Base-by-base conservation (phyloP, 2,329 filamentous ascomycete species). In the Stemphylium beticola region DNA sequence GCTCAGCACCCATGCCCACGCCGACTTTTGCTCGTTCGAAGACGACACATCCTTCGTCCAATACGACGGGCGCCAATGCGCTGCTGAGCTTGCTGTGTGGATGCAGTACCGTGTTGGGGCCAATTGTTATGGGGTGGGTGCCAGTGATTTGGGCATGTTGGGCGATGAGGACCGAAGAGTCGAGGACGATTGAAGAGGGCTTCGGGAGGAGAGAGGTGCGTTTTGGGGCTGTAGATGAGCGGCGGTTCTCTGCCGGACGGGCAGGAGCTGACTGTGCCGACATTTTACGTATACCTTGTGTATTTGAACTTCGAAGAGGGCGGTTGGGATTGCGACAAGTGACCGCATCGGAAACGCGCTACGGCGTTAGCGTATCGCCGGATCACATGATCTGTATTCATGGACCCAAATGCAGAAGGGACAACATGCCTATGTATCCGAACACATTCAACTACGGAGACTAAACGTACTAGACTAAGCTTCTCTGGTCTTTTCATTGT, bases 71-170 rank as follows among this genome's bases (percentile, higher is more conserved):
- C n/a, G 76, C 77, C 15, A 73, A 49, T 1, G 73, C 69, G 34
- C 78, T 78, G 33, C 71, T 73, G 26, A 82, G 70, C 45, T 69
- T 87, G 14, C 88, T 85, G 43, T 93, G 90, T 1, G 95, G 93
- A 68, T 98, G 93, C n/a, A 99, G 78, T 6, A 97, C 85, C 3
- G 86, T 88, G 68, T 92, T 87, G 20, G 90, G 83, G 52, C 88
- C 88, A 59, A 98, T 86, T 39, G 86, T 88, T 60, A 99, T 91
- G 1, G 86, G 87, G 72, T 96, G 84, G 2, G 84, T 87, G 60
- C 95, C 95, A n/a, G 76, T 85, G 15, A 82, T 67, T 32, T 77
- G 71, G 3, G 77, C 79, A 62, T 81, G 79, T 37, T 80, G 77
- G 4, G 79, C 78, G 46, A 83, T 74, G 45, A 82, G 74, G 47